These are phyloP conservation scores for Penicillium antarcticum DNA, from an alignment of 495 filamentous ascomycete genomes.

Conservation along the genomic window DNA sequence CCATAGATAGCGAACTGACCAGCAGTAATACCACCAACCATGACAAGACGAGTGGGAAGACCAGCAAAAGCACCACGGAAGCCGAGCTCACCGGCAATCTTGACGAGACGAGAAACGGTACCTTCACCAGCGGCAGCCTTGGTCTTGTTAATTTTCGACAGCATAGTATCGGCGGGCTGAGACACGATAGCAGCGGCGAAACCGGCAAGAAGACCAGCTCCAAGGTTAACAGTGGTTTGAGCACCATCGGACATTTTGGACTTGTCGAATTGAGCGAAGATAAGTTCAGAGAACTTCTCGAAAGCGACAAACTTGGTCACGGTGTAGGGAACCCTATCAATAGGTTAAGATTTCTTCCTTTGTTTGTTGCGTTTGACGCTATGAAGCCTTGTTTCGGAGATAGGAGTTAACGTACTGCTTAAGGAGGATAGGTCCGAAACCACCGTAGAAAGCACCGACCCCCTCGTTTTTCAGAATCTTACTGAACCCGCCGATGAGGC, in stretches of 20 bases:
- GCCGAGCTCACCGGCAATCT: conserved; percentile 94
- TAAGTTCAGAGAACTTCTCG: conserved; percentile 86
- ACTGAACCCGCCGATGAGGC: conserved; percentile 73
- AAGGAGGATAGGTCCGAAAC: conserved; percentile 88
- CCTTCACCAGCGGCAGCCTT: conserved; percentile 92
- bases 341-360: background rate
- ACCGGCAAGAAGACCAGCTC: conserved; percentile 92
- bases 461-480: conserved; percentile 85
- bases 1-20: conserved; percentile 98
- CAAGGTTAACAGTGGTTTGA: conserved; percentile 89
- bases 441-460: conserved; percentile 86
- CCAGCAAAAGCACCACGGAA: conserved; percentile 81
- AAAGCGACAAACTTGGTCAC: conserved; percentile 99
- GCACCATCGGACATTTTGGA: conserved; percentile 61
- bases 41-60: conserved; percentile 67
- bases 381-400: background rate
- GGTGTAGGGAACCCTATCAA: conserved; percentile 87
- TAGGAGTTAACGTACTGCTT: conserved; percentile 68
- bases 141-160: conserved; percentile 99
- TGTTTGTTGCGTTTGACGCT: background rate
- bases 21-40: conserved; percentile 74
- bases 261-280: conserved; percentile 76
- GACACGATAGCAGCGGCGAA: conserved; percentile 95
- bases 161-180: conserved; percentile 98
- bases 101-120: conserved; percentile 83